Evolutionary conservation across 352 stramenopile species (phyloP), one percentile per base, ranked within the genome.

Genomic region (Hyaloperonospora brassicae): DNA sequence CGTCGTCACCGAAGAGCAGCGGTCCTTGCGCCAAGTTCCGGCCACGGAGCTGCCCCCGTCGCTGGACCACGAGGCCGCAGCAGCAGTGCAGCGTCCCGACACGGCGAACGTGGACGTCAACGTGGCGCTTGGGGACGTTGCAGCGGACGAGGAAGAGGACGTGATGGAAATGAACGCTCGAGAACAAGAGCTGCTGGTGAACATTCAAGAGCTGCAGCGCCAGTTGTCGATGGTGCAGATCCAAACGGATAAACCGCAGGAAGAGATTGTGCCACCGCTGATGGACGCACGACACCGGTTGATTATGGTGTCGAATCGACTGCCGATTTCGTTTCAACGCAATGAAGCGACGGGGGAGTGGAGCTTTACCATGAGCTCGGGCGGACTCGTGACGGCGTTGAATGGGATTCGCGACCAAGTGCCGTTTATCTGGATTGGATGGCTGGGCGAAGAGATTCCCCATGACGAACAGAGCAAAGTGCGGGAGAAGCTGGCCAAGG

Each of bases 401-500:
- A 92, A 95, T 42, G 82, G 82, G 27, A 88, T 89, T 43, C 82
- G 85, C 31, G 79, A 95, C 45, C 72, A 95, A 58, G 79, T 96
- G 55, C 79, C 88, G 38, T 95, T 96, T 59, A 76, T 95, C 47
- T 96, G 87, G 87, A 93, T 96, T 41, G 87, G 87, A 22, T 96
- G 87, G 87, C 64, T 96, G 9, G 87, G 86, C 27, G 76, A 91
- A 55, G 84, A 95, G 57, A 92, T 96, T 39, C 66, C 74, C 14
- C 76, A 94, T 35, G 75, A 87, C 47, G 86, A 95, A 53, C 83
- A 87, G 52, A 72, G 64, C 51, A 83, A 86, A 61, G 78, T 96
- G 13, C 72, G 79, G 13, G 70, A 91, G 54, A 87, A 89, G 47
- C 72, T 96, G 47, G 73, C 84, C 10, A 59, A 82, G 43, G 85